Base-by-base conservation (phyloP, 352 stramenopile species). In the Lagenidium giganteum region DNA sequence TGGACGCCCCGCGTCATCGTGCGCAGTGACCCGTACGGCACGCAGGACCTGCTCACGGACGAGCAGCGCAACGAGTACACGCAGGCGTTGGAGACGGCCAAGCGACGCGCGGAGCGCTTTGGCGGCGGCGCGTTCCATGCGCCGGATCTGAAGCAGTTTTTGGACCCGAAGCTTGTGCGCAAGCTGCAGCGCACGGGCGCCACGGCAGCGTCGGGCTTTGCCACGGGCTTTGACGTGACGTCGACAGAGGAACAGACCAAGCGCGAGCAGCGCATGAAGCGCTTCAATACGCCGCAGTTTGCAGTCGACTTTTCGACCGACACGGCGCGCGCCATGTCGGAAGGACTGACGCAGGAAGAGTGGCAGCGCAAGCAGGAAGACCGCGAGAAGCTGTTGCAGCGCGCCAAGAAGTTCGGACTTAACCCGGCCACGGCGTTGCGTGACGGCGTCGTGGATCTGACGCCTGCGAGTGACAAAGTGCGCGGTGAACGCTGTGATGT, bases 231-330 rank as follows among this genome's bases (percentile, higher is more conserved):
- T 28, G 78, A 93, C 34, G 42, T 93, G 2, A 71, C 58, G 31
- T 84, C 64, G 47, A 47, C 70, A 5, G 69, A 83, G 18, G 78
- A 93, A 46, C 34, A 70, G 18, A 54, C 42, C 30, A 89, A 90
- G 56, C 72, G 81, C 3, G 67, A 84, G 41, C 55, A 80, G 47
- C 81, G 81, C 36, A 87, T 88, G 71, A 72, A 87, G 50, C 71
- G 81, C 8, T 93, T 93, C 49, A 62, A 90, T 36, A 86, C 80
- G 5, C 70, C 81, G 1, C 44, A 82, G 37, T 93, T 89, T 54
- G 71, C 74, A 2, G 47, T 88, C 20, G 62, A 87, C 18, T 88
- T 70, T 55, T 79, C 76, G 3, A 67, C 72, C 18, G 78, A 87
- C 40, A 66, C 64, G 4, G 71, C 65, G 13, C 79, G 58, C 11